Base-by-base conservation (phyloP, 257 asterid genomes). In the Haberlea rhodopensis region DNA sequence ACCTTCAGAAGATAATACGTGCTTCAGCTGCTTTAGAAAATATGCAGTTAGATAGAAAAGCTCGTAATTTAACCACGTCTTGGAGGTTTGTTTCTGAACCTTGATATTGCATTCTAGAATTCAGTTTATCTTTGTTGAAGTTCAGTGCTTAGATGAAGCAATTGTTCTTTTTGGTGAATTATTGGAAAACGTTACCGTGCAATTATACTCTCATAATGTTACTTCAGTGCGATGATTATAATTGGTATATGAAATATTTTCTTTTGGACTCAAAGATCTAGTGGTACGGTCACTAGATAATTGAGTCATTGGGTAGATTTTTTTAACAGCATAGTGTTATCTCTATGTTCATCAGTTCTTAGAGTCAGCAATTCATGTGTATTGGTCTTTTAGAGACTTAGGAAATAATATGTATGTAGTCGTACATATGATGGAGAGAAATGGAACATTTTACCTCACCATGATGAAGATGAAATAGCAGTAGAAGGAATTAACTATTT, bases 41-140 rank as follows among this genome's bases (percentile, higher is more conserved):
- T 82, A 86, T 94, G 79, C 97, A 94, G 75, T 71, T 94, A 78
- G 97, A 94, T 62, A 83, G 95, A 79, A 94, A 90, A 82, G 87
- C 99, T 66, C 87, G 96, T 56, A 90, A 84, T 11, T n/a, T 90
- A 62, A 80, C 90, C 69, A 76, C 89, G 51, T 90, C 96, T 29
- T 94, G 96, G 99, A 78, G 96, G 99, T 90, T 73, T 48, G 85
- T 80, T 81, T 66, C 69, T 52, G 26, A 64, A 29, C 53, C 11
- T 73, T 20, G 61, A 27, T 18, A 23, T 70, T 25, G 5, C 68
- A 29, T 65, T 46, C 53, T 53, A 69, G 13, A 27, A 16, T 46
- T 63, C 21, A 13, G 29, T n/a, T 31, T 45, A 59, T 51, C 43
- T 61, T 10, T 59, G 28, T 9, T 51, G 18, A 43, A 57, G 13